Percentiles rank a stretch among this genome's conserved stretches.
These are phyloP conservation scores for Canariomyces notabilis DNA, from an alignment of 2,329 filamentous ascomycete genomes.

Conservation along the genomic window DNA sequence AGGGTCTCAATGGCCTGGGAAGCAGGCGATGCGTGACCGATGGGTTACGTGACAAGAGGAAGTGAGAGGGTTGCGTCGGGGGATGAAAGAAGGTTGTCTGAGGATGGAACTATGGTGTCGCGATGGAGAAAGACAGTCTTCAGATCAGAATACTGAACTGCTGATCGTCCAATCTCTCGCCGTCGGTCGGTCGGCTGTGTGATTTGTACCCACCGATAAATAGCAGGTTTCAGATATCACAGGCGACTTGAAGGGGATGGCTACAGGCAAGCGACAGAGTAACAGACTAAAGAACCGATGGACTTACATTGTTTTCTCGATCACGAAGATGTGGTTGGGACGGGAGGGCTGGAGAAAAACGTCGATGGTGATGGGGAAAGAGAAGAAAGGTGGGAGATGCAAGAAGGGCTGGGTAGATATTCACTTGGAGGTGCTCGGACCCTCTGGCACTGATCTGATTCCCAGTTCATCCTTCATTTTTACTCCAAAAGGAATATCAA, in stretches of 20 bases:
- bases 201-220: neutral
- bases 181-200: neutral
- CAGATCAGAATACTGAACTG: neutral
- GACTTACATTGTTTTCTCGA: no score
- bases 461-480: no score
- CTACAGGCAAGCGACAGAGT: no score
- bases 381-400: no score
- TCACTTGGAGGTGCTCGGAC: no score
- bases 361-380: neutral
- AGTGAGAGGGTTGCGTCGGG: neutral
- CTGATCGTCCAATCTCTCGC: neutral
- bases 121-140: neutral
- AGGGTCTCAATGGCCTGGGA: neutral
- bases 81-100: neutral
- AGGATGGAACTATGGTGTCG: neutral
- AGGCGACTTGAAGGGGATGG: no score
- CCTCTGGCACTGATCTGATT: no score
- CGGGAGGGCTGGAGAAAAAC: neutral
- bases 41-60: neutral
- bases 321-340: neutral
- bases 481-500: no score
- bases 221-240: no score
- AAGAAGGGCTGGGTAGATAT: no score
- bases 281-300: neutral
- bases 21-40: neutral